Base-by-base conservation (phyloP, 148 eudicot species). In the Spergularia marina region DNA sequence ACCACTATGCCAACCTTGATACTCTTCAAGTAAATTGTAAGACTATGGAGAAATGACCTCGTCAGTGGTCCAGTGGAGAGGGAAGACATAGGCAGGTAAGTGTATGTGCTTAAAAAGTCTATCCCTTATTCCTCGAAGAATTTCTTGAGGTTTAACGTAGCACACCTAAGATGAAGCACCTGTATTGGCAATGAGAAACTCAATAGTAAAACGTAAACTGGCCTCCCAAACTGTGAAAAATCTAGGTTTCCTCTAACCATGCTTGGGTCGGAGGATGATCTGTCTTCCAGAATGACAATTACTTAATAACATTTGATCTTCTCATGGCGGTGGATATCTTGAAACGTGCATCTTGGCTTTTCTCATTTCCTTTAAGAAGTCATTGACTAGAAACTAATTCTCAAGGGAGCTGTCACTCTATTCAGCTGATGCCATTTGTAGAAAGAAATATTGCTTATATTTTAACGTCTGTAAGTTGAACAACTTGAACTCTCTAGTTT, bases 1-100 rank as follows among this genome's bases (percentile, higher is more conserved):
- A 30, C 34, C 34, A 30, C 34, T 30, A 30, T 2, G 36, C 2
- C 36, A 30, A 30, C 36, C 36, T 30, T 30, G 36, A 30, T 30
- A 30, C 36, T 30, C 36, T 30, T 30, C 0, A 5, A 44, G 3
- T 9, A 44, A 5, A 44, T 44, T 44, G 7, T 44, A 17, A 20
- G 18, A 54, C 44, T 40, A 21, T 34, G 62, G 74, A 71, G 49
- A n/a, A 56, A 69, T 70, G 41, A 70, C 18, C 23, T 30, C 73
- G 20, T 21, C 15, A 7, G 66, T 49, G 68, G 40, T 20, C 20
- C 15, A 7, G 66, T 49, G 68, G 40, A 40, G n/a, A 36, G 49
- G 62, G 62, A 64, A 53, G 52, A 15, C 20, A 14, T 14, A 51
- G 60, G 16, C 23, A 13, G 66, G 12, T 21, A 73, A 30, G 14